These are phyloP conservation scores for Litchi chinensis DNA, from an alignment of 345 rosid species.

Conservation along the genomic window DNA sequence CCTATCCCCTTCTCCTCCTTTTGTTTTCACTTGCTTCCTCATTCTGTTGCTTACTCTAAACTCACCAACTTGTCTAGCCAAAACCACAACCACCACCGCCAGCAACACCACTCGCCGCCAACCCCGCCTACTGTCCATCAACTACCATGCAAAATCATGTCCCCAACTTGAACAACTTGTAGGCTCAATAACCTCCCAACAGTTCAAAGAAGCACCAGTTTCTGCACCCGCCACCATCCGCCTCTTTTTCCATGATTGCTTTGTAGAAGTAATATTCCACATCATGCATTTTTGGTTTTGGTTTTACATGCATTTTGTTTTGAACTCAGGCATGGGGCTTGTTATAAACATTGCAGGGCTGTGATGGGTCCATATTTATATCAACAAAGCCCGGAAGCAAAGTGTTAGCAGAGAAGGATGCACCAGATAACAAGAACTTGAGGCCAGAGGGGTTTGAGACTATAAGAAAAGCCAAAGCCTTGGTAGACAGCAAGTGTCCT, in stretches of 20 bases:
- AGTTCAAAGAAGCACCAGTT: slow-evolving; percentile 70
- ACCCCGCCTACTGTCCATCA: slow-evolving; percentile 42
- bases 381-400: slow-evolving; percentile 60
- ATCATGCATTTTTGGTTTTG: background rate
- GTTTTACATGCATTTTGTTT: slow-evolving; percentile 10
- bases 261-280: slow-evolving; percentile 57
- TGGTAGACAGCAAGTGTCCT: slow-evolving; percentile 83
- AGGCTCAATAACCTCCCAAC: slow-evolving; percentile 67
- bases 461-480: slow-evolving; percentile 59
- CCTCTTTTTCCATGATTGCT: slow-evolving; percentile 96
- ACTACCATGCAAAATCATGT: slow-evolving; percentile 72
- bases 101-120: slow-evolving; percentile 19
- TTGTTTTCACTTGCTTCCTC: slow-evolving; percentile 35
- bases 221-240: slow-evolving; percentile 89
- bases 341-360: slow-evolving; percentile 50
- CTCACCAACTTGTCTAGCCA: slow-evolving; percentile 20
- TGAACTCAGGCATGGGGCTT: background rate
- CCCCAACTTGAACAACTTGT: slow-evolving; percentile 75
- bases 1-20: slow-evolving; percentile 30
- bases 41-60: slow-evolving; percentile 27
- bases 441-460: slow-evolving; percentile 68
- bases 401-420: slow-evolving; percentile 70
- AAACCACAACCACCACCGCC: slow-evolving; percentile 13
- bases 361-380: slow-evolving; percentile 80
- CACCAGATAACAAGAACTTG: slow-evolving; percentile 65